A percentile compares a stretch with the other conserved stretches of the same genome.
Conservation (phyloP, 2,329 filamentous ascomycete species). For the Pseudogymnoascus pannorum region DNA sequence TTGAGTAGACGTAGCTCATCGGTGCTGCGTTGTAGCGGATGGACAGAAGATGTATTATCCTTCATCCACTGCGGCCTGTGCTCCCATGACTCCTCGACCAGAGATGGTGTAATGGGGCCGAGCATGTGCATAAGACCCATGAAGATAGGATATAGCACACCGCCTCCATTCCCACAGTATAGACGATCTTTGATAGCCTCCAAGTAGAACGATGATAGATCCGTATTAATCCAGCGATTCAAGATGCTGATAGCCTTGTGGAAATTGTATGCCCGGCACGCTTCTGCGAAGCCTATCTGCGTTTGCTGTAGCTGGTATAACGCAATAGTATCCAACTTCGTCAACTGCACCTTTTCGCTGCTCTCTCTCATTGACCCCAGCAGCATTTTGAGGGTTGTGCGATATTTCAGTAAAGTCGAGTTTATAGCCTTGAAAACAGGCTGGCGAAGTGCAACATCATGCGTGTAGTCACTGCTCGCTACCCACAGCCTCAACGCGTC, state of each 20-base stretch:
- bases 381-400: slow-evolving; percentile 84
- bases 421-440: slow-evolving; percentile 72
- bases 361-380: slow-evolving; percentile 60
- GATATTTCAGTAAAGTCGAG: slow-evolving; percentile 73
- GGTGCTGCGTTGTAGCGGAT: slow-evolving; percentile 35
- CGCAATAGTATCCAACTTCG: slow-evolving; percentile 65
- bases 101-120: slow-evolving; percentile 69
- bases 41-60: slow-evolving; percentile 31
- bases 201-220: slow-evolving; percentile 89
- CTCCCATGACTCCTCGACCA: slow-evolving; percentile 85
- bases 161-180: slow-evolving; percentile 70
- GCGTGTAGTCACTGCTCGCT: slow-evolving; percentile 84
- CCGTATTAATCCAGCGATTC: slow-evolving; percentile 73
- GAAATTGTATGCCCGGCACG: slow-evolving; percentile 71
- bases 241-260: slow-evolving; percentile 66
- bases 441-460: slow-evolving; percentile 75
- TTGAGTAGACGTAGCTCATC: slow-evolving; percentile 14
- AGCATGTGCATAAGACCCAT: slow-evolving; percentile 70
- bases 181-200: slow-evolving; percentile 87
- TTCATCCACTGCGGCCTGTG: slow-evolving; percentile 62
- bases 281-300: slow-evolving; percentile 54
- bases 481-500: slow-evolving; percentile 88
- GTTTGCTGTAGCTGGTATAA: slow-evolving; percentile 64
- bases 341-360: slow-evolving; percentile 40
- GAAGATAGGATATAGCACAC: slow-evolving; percentile 60